These are phyloP conservation scores for Hanseniaspora clermontiae DNA, from an alignment of 805 yeast species.

Conservation along the genomic window DNA sequence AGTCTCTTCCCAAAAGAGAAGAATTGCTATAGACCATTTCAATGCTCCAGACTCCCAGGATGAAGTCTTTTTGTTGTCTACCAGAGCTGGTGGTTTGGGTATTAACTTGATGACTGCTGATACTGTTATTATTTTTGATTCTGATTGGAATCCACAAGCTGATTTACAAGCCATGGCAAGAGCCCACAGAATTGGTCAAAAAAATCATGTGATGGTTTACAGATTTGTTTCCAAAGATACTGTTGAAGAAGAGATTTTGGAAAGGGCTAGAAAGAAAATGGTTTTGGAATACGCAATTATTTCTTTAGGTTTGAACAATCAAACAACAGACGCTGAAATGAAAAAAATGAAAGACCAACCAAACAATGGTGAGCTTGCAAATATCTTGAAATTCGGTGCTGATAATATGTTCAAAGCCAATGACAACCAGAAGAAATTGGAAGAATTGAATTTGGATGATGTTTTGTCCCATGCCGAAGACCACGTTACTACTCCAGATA, in stretches of 20 bases:
- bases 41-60: constrained; percentile 88
- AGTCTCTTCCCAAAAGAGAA: constrained; percentile 82
- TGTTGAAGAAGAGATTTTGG: constrained; percentile 93
- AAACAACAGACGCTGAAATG: constrained; percentile 31
- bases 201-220: constrained; percentile 93
- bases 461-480: constrained; percentile 95
- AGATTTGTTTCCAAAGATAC: constrained; percentile 97
- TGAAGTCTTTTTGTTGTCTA: constrained; percentile 76
- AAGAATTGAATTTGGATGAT: constrained; percentile 88
- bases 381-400: constrained; percentile 94
- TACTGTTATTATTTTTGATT: constrained; percentile 92
- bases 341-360: constrained; percentile 56
- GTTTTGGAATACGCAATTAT: constrained; percentile 95
- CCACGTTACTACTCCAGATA: constrained; percentile 87
- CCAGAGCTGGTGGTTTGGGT: constrained; percentile 98
- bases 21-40: constrained; percentile 91
- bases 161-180: constrained; percentile 99
- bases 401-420: constrained; percentile 94
- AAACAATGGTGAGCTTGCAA: constrained; percentile 69
- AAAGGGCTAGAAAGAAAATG: constrained; percentile 96
- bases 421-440: constrained; percentile 90
- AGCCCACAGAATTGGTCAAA: constrained; percentile 99
- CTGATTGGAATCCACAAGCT: constrained; percentile 99
- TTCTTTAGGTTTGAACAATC: constrained; percentile 59
- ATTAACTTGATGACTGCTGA: constrained; percentile 98